A percentile compares a stretch with the other conserved stretches of the same genome.
Conservation (phyloP, 2,329 filamentous ascomycete species). For the Septoria linicola region DNA sequence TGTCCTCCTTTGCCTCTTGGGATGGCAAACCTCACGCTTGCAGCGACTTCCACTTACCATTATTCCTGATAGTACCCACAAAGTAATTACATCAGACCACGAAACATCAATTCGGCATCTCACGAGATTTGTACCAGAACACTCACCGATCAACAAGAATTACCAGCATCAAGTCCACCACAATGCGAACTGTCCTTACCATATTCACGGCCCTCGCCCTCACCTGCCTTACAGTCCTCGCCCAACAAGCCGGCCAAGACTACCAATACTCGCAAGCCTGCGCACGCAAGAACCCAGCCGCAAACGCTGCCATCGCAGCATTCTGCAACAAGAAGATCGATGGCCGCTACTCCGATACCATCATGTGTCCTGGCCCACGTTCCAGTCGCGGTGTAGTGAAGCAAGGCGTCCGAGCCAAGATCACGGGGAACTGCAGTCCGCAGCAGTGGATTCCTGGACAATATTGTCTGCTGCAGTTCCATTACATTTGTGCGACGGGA, state of each 20-base stretch:
- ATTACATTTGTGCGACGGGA: constrained; percentile 25
- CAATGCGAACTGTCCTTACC: background rate
- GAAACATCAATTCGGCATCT: too few species aligned
- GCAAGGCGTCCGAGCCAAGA: constrained; percentile 18
- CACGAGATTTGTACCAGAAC: too few species aligned
- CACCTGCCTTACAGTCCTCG: constrained; percentile 7
- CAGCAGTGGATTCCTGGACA: constrained; percentile 27
- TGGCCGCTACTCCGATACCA: constrained; percentile 16
- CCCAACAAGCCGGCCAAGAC: constrained; percentile 14
- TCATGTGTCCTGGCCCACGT: constrained; percentile 23
- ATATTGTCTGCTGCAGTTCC: constrained; percentile 30
- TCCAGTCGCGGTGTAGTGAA: constrained; percentile 17
- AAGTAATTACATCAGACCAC: too few species aligned
- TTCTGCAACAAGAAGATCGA: constrained; percentile 25
- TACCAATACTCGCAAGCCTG: constrained; percentile 27
- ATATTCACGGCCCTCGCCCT: constrained; percentile 10
- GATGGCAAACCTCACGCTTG: too few species aligned
- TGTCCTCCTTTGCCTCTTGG: too few species aligned
- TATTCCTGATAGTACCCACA: too few species aligned
- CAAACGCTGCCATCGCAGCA: constrained; percentile 26
- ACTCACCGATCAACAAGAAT: too few species aligned
- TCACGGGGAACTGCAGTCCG: constrained; percentile 25
- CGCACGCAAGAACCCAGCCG: constrained; percentile 23
- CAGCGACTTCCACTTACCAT: too few species aligned
- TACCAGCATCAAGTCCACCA: too few species aligned